Percentiles rank a stretch among this genome's conserved stretches.
phyloP scores from a whole-genome alignment of 768 basidiomycete species.

The Mycena albidolilacea region DNA sequence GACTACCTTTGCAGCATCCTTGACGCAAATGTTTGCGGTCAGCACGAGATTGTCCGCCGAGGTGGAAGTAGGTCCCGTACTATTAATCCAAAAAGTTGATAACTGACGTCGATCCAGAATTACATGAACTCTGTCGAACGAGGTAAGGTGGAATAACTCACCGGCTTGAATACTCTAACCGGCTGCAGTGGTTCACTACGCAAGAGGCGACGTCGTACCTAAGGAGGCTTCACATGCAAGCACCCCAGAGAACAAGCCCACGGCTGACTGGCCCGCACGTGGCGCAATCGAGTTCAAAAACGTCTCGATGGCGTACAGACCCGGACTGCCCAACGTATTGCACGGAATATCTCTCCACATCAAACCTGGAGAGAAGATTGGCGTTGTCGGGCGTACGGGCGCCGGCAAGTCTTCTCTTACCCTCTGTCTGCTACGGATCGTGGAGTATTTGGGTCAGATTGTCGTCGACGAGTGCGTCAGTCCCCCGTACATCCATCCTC shows the following conservation, averaged over 20 bases:
- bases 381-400: conserved; percentile 78
- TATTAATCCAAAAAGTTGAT: background rate
- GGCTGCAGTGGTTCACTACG: conserved; percentile 64
- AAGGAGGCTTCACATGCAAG: background rate
- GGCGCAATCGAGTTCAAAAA: conserved; percentile 70
- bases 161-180: no score
- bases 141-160: conserved; percentile 47
- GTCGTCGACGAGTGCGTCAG: background rate
- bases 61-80: conserved; percentile 63
- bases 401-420: conserved; percentile 76
- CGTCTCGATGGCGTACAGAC: conserved; percentile 73
- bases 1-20: conserved; percentile 50
- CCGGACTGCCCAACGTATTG: conserved; percentile 79
- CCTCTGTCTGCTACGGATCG: conserved; percentile 47
- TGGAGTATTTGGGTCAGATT: background rate
- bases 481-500: background rate
- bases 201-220: conserved; percentile 60
- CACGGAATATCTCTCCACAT: conserved; percentile 73
- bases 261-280: background rate
- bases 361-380: conserved; percentile 78
- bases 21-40: conserved; percentile 68
- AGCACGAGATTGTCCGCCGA: conserved; percentile 74
- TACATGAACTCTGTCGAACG: conserved; percentile 77
- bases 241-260: background rate
- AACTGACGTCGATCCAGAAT: conserved; percentile 53